Base-by-base conservation (phyloP, 2,329 filamentous ascomycete species). In the Fusarium nygamai region DNA sequence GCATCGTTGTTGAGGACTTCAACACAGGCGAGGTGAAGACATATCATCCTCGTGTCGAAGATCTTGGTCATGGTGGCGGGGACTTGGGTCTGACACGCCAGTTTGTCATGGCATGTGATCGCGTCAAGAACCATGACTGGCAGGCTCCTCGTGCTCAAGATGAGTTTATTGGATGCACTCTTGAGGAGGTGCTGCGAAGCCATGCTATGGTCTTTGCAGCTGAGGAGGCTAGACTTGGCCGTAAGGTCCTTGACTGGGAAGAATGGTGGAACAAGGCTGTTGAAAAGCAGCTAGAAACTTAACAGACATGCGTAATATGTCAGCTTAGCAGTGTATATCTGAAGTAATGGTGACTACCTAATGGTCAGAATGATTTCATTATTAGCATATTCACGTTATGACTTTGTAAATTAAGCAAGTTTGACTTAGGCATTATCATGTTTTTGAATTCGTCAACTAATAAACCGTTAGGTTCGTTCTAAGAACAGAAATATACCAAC, bases 151-250 rank as follows among this genome's bases (percentile, higher is more conserved):
- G 88, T 70, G 95, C 95, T 4, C 96, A 98, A 86, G 86, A 87
- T 65, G 86, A 91, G 78, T 90, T 92, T 80, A 86, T 98, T 33
- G 95, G 94, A 0, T 97, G 94, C 82, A 93, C 92, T 19, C 84
- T 98, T 13, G 94, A 98, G 64, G 96, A 98, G 79, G 90, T 93
- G 3, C 88, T 98, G n/a, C 88, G 93, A 56, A 97, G 94, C 79
- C 96, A 98, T 84, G 95, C 93, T 5, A 89, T 96, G 83, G 96
- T 98, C 0, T 99, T 98, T 85, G 95, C 94, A 31, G 96, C 96
- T 0, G 96, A 98, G 83, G 93, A 97, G 78, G 94, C 96, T 10
- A 89, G 96, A 78, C 86, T 85, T 57, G 87, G 88, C 58, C 90
- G 88, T 78, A 91, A 88, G 80, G 91, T 96, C 13, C 84, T 98